Evolutionary conservation across 257 asterid species (phyloP).

Genomic region (Handroanthus guayacan): DNA sequence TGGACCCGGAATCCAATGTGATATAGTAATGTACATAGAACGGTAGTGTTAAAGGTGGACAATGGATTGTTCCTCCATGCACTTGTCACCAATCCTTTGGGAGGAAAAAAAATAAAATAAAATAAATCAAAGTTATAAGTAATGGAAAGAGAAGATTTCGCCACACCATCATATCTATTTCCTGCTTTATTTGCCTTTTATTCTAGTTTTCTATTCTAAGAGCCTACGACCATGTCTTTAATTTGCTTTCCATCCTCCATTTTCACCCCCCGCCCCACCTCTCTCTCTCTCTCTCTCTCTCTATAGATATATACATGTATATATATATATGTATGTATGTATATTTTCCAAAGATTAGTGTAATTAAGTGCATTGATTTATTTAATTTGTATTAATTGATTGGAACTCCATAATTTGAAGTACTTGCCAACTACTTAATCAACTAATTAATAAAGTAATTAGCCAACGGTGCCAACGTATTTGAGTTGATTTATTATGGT

Average conservation of each 20-base stretch:
- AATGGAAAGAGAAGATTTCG: constrained; percentile 17
- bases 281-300: not conserved
- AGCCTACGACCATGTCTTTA: not conserved
- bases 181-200: constrained; percentile 27
- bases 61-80: constrained; percentile 54
- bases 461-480: not conserved
- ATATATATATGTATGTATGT: not conserved
- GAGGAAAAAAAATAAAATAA: constrained; percentile 21
- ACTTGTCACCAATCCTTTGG: constrained; percentile 48
- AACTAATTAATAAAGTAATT: not conserved
- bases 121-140: constrained; percentile 28
- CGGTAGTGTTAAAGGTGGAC: constrained; percentile 56
- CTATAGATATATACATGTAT: too few species aligned
- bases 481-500: not conserved
- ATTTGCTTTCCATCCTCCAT: constrained; percentile 5
- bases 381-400: too few species aligned
- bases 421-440: not conserved
- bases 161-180: constrained; percentile 41
- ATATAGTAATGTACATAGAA: constrained; percentile 36
- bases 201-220: not conserved
- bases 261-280: not conserved
- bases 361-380: not conserved
- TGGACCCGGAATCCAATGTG: constrained; percentile 39
- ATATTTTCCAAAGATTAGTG: not conserved
- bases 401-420: too few species aligned